phyloP scores from a whole-genome alignment of 768 basidiomycete species.

The Leccinum truebloodii region DNA sequence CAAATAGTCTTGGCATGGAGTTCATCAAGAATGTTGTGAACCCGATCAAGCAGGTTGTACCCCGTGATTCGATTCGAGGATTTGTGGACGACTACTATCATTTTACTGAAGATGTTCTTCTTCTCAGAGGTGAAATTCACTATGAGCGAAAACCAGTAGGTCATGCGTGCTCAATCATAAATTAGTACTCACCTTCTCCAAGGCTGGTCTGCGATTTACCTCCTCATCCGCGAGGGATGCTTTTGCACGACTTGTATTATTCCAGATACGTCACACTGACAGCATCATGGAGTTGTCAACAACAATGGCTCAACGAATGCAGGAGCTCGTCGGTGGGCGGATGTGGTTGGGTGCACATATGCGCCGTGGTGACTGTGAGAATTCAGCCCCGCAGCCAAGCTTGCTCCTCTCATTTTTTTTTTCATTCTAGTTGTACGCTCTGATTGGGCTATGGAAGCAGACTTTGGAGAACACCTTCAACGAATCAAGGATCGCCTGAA shows the following conservation, averaged over 20 bases:
- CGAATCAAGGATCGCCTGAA: conserved; percentile 33
- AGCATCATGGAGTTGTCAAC: conserved; percentile 31
- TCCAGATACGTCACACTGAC: conserved; percentile 31
- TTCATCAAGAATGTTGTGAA: conserved; percentile 43
- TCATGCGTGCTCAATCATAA: neutral
- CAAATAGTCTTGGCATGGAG: conserved; percentile 42
- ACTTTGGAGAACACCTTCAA: conserved; percentile 37
- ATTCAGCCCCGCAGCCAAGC: neutral
- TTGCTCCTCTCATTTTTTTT: neutral
- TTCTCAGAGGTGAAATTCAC: conserved; percentile 44
- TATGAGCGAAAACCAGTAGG: conserved; percentile 41
- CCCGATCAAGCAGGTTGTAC: conserved; percentile 39
- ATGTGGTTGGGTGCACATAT: conserved; percentile 46
- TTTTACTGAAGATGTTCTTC: conserved; percentile 38
- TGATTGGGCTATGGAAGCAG: conserved; percentile 38
- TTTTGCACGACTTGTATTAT: conserved; percentile 37
- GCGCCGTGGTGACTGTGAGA: conserved; percentile 45
- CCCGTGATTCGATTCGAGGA: conserved; percentile 38
- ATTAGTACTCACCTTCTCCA: conserved; percentile 10
- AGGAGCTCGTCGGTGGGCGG: conserved; percentile 29
- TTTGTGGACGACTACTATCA: conserved; percentile 40
- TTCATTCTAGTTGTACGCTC: conserved; percentile 29
- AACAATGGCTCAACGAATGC: conserved; percentile 36
- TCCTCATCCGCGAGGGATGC: conserved; percentile 32
- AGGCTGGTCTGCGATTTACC: conserved; percentile 38